phyloP scores from a whole-genome alignment of 73 alveolate species.

The Paraurostyla sp. region DNA sequence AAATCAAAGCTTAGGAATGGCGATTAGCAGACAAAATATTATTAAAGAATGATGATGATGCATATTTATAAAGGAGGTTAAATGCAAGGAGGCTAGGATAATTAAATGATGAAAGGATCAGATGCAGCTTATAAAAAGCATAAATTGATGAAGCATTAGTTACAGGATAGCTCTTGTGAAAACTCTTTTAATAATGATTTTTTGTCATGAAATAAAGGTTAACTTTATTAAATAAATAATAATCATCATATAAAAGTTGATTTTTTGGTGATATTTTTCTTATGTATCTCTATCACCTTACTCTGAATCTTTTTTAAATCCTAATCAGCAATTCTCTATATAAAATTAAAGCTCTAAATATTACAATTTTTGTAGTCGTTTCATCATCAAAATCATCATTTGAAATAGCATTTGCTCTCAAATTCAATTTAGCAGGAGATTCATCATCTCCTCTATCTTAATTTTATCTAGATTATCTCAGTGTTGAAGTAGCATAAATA shows the following conservation, averaged over 20 bases:
- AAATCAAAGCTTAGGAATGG: conserved; percentile 1
- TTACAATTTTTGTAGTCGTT: not conserved
- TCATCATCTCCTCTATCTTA: too few species aligned
- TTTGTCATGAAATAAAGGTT: conserved; percentile 18
- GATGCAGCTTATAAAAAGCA: conserved; percentile 31
- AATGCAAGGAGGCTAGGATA: not conserved
- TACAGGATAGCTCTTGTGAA: conserved; percentile 23
- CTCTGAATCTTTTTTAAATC: not conserved
- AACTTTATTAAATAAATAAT: not conserved
- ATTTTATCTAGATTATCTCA: too few species aligned
- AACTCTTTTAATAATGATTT: conserved; percentile 42
- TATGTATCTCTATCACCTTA: not conserved
- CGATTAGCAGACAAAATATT: not conserved
- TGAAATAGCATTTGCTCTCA: too few species aligned
- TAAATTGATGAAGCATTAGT: not conserved
- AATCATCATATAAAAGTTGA: too few species aligned
- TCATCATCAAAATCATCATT: not conserved
- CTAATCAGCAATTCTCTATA: not conserved
- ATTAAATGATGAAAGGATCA: not conserved
- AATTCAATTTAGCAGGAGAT: too few species aligned
- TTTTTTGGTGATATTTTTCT: not conserved
- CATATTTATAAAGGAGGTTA: conserved; percentile 39
- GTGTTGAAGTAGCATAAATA: too few species aligned
- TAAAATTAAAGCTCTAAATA: not conserved
- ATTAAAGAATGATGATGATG: conserved; percentile 59